Conservation (phyloP, 371 early-diverging fungal genomes). For the Syncephalastrum racemosum region DNA sequence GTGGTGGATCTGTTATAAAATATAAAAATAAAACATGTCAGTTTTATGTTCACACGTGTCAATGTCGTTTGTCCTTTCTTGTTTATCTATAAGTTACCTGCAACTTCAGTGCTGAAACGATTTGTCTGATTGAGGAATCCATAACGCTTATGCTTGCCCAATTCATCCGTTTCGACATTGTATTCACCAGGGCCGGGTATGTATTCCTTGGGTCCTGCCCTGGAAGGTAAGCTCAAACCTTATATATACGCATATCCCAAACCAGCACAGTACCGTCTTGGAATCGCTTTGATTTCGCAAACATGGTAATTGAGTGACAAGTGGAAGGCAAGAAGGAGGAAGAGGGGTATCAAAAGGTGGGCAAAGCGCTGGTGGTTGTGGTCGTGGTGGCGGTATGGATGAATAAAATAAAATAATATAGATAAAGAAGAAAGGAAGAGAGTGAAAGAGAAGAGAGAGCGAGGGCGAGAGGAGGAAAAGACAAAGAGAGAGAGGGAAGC, state of each 20-base stretch:
- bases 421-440: constrained; percentile 4
- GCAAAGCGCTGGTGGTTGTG: too few relatives aligned
- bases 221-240: not conserved
- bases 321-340: constrained; percentile 5
- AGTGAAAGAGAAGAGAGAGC: constrained; percentile 4
- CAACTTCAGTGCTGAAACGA: constrained; percentile 25
- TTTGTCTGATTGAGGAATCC: constrained; percentile 31
- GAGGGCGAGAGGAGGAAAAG: constrained; percentile 4
- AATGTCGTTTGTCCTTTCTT: too few relatives aligned
- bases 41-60: not conserved
- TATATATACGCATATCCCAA: not conserved
- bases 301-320: constrained; percentile 22
- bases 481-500: not conserved
- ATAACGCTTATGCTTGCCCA: constrained; percentile 25
- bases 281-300: constrained; percentile 45
- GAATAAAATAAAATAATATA: too few relatives aligned
- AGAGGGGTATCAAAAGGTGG: constrained; percentile 6
- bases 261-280: constrained; percentile 32
- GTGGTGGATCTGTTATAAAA: constrained; percentile 9
- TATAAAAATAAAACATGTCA: not conserved
- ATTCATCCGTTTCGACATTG: constrained; percentile 26
- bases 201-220: constrained; percentile 34
- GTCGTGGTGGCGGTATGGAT: too few relatives aligned
- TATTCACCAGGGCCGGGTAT: constrained; percentile 49
- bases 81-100: constrained; percentile 14